Percentiles rank a stretch among this genome's conserved stretches.
Evolutionary conservation across 768 basidiomycete genomes (phyloP).

Genomic region (Mycena chlorophos): DNA sequence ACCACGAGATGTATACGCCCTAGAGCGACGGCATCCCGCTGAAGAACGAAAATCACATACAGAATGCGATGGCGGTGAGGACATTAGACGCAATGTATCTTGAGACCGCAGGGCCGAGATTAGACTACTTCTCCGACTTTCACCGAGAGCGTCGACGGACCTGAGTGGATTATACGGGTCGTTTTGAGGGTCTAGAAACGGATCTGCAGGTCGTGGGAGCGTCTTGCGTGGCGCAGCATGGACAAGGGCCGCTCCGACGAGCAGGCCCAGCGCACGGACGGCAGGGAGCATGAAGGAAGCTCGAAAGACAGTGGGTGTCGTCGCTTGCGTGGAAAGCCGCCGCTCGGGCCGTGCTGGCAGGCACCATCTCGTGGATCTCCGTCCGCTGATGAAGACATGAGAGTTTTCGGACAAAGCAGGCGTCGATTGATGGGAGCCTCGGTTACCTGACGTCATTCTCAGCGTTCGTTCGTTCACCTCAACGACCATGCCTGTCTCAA

Average conservation of each 20-base stretch:
- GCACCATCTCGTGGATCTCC: too few species aligned
- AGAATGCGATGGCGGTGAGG: constrained; percentile 50
- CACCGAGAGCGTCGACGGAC: background rate
- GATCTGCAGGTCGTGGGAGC: constrained; percentile 37
- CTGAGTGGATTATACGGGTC: constrained; percentile 54
- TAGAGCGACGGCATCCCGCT: background rate
- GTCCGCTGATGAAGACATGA: too few species aligned
- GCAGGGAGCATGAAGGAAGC: constrained; percentile 4
- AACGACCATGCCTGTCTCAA: constrained; percentile 50
- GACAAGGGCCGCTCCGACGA: constrained; percentile 2
- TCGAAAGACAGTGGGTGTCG: constrained; percentile 1
- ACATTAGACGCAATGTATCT: constrained; percentile 55
- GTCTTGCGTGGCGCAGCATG: constrained; percentile 7
- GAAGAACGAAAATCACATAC: constrained; percentile 26
- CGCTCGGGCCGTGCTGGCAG: too few species aligned
- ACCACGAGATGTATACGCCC: too few species aligned
- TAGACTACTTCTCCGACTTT: background rate
- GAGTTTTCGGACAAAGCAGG: too few species aligned
- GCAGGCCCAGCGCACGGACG: background rate
- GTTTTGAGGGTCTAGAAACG: constrained; percentile 49
- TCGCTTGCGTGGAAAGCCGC: too few species aligned
- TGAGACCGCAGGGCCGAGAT: background rate
- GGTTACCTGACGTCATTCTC: too few species aligned
- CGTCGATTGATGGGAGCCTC: too few species aligned
- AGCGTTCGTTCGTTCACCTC: background rate